Evolutionary conservation across 2,329 filamentous ascomycete genomes (phyloP), one percentile per base, ranked within the genome.

Genomic region (Xylaria arbuscula): DNA sequence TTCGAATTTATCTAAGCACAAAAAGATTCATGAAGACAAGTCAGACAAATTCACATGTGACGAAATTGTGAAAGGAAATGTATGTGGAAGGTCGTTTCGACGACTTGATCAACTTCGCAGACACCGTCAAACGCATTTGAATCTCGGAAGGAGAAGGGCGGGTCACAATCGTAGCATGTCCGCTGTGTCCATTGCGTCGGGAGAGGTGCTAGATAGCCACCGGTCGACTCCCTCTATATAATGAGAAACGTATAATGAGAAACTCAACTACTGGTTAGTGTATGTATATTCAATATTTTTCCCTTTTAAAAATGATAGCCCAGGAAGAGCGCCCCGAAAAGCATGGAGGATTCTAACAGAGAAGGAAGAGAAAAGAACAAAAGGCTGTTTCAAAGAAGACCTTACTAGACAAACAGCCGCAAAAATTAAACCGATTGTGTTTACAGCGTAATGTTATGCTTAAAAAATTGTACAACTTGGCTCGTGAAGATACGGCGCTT

Each of bases 1-100:
- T 0, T 90, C 88, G 3, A 91, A 91, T 72, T 79, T 91, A 19
- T 88, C 88, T 59, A 91, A 91, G 72, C 89, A 91, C 74, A 84
- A 86, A 58, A 87, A 88, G 70, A 91, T 85, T 8, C 89, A 91
- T 72, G 84, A 85, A 15, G 80, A 83, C 40, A 84, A 83, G 64
- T 86, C 86, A 6, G 81, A 82, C 42, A 62, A 64, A 24, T 85
- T 85, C 73, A 79, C 80, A 28, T 90, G 88, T 70, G 67, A 72
- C 0, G 75, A 79, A 53, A 53, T 62, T 8, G 51, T 70, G 0
- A 64, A 70, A 17, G 68, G 68, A 32, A 76, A 81, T 2, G 80
- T 84, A 48, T 91, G 89, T 68, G 80, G 81, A 15, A 88, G 86
- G 70, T 82, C 85, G 63, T 91, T 91, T 58, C 83, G 88, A 76